A percentile compares a stretch with the other conserved stretches of the same genome.
These are phyloP conservation scores for Penicillium ochrochloron DNA, from an alignment of 495 filamentous ascomycete species.

Conservation along the genomic window DNA sequence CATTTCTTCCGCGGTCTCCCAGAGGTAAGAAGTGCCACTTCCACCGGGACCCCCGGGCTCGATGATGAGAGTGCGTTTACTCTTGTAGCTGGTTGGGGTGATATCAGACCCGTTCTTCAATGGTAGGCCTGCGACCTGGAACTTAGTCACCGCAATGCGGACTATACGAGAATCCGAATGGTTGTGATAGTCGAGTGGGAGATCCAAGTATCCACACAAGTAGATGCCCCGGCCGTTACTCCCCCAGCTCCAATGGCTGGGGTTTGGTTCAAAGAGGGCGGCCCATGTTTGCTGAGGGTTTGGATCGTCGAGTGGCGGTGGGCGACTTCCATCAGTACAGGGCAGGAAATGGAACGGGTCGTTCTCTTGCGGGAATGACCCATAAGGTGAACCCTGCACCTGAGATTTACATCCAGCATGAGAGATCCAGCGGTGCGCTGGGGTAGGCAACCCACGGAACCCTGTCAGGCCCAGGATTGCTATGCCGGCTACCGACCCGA, in stretches of 20 bases:
- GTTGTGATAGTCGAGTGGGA: constrained; percentile 27
- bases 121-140: constrained; percentile 23
- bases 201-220: constrained; percentile 27
- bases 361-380: constrained; percentile 14
- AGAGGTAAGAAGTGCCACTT: constrained; percentile 20
- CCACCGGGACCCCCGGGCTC: constrained; percentile 25
- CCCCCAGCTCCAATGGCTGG: constrained; percentile 25
- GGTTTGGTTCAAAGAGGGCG: constrained; percentile 19
- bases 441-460: constrained; percentile 9
- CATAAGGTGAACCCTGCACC: constrained; percentile 11
- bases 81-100: constrained; percentile 10
- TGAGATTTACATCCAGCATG: neutral
- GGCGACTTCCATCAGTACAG: constrained; percentile 21
- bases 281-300: constrained; percentile 23
- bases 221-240: constrained; percentile 19
- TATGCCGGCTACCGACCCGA: constrained; percentile 9
- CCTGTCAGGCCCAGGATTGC: constrained; percentile 4
- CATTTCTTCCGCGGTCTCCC: constrained; percentile 21
- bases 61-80: constrained; percentile 29
- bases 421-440: constrained; percentile 2
- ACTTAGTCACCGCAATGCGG: constrained; percentile 26
- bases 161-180: constrained; percentile 21
- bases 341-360: constrained; percentile 29
- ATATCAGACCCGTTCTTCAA: neutral
- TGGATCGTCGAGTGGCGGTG: constrained; percentile 19